These are phyloP conservation scores for Rubia occidens DNA, from an alignment of 305 asterid species.

Conservation along the genomic window DNA sequence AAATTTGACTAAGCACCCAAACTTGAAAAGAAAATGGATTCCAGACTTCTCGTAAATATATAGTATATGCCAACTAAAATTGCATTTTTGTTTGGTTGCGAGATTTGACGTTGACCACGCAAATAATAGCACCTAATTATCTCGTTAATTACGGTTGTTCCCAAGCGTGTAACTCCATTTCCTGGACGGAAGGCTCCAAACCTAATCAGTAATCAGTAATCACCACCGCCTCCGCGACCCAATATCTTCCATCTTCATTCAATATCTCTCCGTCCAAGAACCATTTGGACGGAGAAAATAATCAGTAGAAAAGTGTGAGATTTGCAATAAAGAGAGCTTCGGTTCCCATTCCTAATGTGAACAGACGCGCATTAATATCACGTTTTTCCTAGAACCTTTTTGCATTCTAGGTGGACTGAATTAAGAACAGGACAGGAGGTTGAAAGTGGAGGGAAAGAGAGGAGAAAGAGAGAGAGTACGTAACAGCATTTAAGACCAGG, in stretches of 20 bases:
- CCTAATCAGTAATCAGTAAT: not conserved
- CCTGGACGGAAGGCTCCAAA: not conserved
- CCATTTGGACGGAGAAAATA: not conserved
- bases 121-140: not conserved
- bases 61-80: too few species aligned
- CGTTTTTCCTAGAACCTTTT: conserved; percentile 8
- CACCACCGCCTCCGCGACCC: not conserved
- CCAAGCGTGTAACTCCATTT: not conserved
- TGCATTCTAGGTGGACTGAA: not conserved
- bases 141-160: too few species aligned
- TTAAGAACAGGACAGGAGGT: not conserved
- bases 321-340: not conserved
- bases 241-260: not conserved
- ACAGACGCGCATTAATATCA: conserved; percentile 4
- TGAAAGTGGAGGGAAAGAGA: conserved; percentile 3
- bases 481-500: not conserved
- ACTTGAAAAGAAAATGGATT: not conserved
- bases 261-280: not conserved
- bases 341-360: not conserved
- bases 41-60: not conserved
- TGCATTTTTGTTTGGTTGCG: not conserved
- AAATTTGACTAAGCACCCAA: not conserved
- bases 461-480: conserved; percentile 6
- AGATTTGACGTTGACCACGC: not conserved
- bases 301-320: not conserved